phyloP scores from a whole-genome alignment of 2,329 filamentous ascomycete species.

The Chrysoporthe puriensis region DNA sequence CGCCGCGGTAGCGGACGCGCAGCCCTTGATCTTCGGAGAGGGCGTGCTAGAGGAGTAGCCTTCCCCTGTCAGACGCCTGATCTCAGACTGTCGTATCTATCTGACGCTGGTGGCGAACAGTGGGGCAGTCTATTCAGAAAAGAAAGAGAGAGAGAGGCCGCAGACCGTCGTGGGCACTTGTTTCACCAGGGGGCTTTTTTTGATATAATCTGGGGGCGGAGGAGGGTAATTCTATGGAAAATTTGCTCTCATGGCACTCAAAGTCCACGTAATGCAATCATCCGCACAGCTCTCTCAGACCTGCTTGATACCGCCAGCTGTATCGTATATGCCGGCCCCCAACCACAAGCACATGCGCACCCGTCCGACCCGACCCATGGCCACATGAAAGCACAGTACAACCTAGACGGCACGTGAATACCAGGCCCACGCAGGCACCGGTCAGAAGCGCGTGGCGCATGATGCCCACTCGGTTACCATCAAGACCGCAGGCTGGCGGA shows the following conservation, averaged over 20 bases:
- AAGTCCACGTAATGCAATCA: neutral
- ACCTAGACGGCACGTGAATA: neutral
- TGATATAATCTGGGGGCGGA: too few species aligned
- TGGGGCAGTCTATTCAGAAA: neutral
- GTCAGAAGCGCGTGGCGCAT: neutral
- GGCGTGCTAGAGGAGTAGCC: slow-evolving; percentile 34
- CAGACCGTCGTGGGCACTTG: too few species aligned
- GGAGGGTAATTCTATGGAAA: too few species aligned
- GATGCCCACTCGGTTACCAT: neutral
- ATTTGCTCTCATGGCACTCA: neutral
- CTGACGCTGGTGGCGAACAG: neutral
- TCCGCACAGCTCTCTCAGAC: neutral
- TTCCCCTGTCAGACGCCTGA: neutral
- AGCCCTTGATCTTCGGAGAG: slow-evolving; percentile 36
- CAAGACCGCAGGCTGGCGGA: neutral
- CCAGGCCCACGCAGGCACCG: too few species aligned
- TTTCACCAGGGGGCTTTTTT: too few species aligned
- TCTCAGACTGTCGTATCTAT: neutral
- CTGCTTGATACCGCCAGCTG: neutral
- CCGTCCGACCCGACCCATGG: neutral
- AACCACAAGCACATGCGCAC: neutral
- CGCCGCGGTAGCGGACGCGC: slow-evolving; percentile 41
- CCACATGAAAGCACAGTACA: neutral
- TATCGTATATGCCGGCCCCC: neutral
- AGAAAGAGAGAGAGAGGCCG: neutral